These are phyloP conservation scores for Babjeviella inositovora DNA, from an alignment of 805 yeast genomes.

Conservation along the genomic window DNA sequence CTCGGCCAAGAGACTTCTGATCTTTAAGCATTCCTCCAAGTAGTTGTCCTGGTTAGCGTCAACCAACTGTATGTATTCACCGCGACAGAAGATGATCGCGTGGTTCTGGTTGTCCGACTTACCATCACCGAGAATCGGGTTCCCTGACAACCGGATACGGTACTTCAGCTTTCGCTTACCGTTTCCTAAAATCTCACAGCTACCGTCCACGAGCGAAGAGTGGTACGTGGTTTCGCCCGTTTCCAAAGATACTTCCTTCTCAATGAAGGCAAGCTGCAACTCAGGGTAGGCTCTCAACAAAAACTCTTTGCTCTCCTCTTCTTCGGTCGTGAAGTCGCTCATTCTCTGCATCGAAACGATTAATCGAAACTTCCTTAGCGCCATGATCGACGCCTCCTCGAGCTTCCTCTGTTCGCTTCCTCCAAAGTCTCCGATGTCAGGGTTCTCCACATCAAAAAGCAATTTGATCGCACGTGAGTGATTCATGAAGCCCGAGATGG, in stretches of 20 bases:
- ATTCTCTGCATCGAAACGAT: slow-evolving; percentile 53
- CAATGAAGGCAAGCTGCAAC: slow-evolving; percentile 46
- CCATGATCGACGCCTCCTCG: slow-evolving; percentile 34
- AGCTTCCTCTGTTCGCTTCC: slow-evolving; percentile 16
- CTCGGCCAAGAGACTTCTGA: slow-evolving; percentile 59
- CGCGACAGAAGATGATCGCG: slow-evolving; percentile 58
- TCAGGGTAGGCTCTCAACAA: slow-evolving; percentile 53
- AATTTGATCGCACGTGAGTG: slow-evolving; percentile 28
- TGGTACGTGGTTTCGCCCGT: slow-evolving; percentile 30
- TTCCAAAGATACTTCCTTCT: slow-evolving; percentile 26
- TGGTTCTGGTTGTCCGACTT: slow-evolving; percentile 76
- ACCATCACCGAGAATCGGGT: slow-evolving; percentile 77
- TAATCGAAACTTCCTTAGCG: slow-evolving; percentile 45
- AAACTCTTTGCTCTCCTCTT: slow-evolving; percentile 40
- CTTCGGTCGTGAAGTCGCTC: slow-evolving; percentile 34
- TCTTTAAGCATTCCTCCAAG: slow-evolving; percentile 68
- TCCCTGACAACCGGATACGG: slow-evolving; percentile 53
- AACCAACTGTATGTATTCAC: slow-evolving; percentile 66
- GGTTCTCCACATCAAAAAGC: slow-evolving; percentile 29
- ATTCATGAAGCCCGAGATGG: slow-evolving; percentile 29
- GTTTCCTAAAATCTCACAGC: slow-evolving; percentile 39
- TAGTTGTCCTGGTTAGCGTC: slow-evolving; percentile 82
- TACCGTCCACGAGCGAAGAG: slow-evolving; percentile 59
- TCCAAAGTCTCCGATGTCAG: slow-evolving; percentile 12
- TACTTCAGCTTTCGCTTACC: slow-evolving; percentile 49